Evolutionary conservation across 768 basidiomycete species (phyloP), one percentile per base, ranked within the genome.

Genomic region (Pulveroboletus frians): DNA sequence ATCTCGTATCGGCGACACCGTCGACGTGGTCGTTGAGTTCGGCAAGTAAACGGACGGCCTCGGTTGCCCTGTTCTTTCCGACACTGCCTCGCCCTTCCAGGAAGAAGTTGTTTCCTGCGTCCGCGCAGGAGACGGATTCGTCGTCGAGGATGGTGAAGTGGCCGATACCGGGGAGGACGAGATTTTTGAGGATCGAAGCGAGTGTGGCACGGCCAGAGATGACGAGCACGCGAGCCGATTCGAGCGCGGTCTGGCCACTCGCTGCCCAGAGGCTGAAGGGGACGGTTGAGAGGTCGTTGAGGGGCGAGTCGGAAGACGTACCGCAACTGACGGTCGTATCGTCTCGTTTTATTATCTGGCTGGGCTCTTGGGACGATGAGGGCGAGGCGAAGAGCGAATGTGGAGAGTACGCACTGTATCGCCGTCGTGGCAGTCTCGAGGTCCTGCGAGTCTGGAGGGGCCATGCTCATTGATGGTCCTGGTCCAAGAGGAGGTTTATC

Each of bases 101-200:
- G 71, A 98, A 99, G 73, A 99, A 99, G 72, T 98, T 98, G 74
- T 92, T 91, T 1, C 93, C 93, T 0, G 92, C 83, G 59, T 98
- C 94, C 49, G 83, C 78, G 1, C 81, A 75, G 0, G 82, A 75
- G 26, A 85, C 84, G 34, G 65, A 47, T 3, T 68, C 63, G 20
- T 78, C 69, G 61, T 94, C 92, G 51, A 96, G 79, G 65, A 98
- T 80, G 41, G 94, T 95, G 66, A 96, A 98, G 62, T 88, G 82
- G n/a, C 94, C 92, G 55, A 97, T 83, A 8, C 95, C 95, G 3
- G 96, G 96, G 8, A 98, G 80, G 34, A 98, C 92, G 52, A 98
- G 84, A 63, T 98, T 98, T 77, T 99, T 98, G 48, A 99, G 77
- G 56, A 90, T 81, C 41, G 90, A 85, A 29, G 92, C 90, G 2